Evolutionary conservation across 2,329 filamentous ascomycete genomes (phyloP).

Genomic region (Phyllosticta paracitricarpa): DNA sequence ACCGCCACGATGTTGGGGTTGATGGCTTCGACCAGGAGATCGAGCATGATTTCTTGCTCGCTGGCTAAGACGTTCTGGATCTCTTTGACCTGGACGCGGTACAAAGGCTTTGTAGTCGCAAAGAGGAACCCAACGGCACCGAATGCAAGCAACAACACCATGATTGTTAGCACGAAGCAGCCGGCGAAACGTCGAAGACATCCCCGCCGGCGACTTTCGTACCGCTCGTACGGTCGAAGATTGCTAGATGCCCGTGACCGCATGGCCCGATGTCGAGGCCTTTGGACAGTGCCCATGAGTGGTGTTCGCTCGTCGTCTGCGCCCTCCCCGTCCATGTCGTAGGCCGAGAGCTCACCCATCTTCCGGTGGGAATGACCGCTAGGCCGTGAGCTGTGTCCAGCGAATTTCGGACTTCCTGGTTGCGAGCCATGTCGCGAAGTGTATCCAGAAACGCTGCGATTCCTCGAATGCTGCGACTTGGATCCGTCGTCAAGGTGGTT

Average conservation of each 20-base stretch:
- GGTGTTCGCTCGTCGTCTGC: conserved; percentile 86
- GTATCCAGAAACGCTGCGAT: conserved; percentile 49
- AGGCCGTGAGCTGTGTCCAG: conserved; percentile 39
- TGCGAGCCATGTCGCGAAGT: conserved; percentile 38
- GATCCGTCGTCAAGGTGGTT: conserved; percentile 33
- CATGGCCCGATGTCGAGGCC: conserved; percentile 23
- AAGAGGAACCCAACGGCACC: conserved; percentile 82
- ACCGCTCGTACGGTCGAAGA: conserved; percentile 62
- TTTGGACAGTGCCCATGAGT: conserved; percentile 56
- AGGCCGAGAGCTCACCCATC: conserved; percentile 54
- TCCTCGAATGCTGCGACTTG: conserved; percentile 61
- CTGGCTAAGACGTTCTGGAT: conserved; percentile 88
- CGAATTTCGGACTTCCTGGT: conserved; percentile 57
- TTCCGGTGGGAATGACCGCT: conserved; percentile 36
- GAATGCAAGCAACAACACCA: conserved; percentile 73
- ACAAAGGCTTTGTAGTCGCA: conserved; percentile 79
- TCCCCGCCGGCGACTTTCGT: conserved; percentile 47
- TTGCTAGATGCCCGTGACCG: conserved; percentile 40
- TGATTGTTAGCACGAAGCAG: conserved; percentile 72
- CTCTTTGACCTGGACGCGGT: conserved; percentile 64
- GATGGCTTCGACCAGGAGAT: conserved; percentile 74
- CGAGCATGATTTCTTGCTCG: conserved; percentile 90
- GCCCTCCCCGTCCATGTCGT: conserved; percentile 72
- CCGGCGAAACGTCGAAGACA: conserved; percentile 70
- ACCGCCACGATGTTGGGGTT: conserved; percentile 92